Base-by-base conservation (phyloP, 257 asterid genomes). In the Solanum boliviense region DNA sequence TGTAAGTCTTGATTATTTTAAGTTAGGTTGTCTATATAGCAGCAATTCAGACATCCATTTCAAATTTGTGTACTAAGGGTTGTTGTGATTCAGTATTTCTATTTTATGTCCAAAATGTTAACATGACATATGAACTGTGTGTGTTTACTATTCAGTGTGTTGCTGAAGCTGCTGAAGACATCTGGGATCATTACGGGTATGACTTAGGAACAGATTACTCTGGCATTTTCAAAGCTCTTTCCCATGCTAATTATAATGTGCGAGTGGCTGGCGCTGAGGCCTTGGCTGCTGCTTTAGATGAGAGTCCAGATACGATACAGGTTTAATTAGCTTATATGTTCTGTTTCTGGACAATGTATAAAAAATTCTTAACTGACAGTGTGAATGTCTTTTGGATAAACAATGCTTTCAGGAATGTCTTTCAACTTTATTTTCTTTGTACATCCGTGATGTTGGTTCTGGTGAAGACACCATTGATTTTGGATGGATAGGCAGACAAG, bases 201-300 rank as follows among this genome's bases (percentile, higher is more conserved):
- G 96, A 97, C 84, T 95, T 97, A 88, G 98, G 99, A 82, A 90
- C 98, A 18, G 98, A 97, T 91, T 97, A 95, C 91, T 94, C 99
- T 88, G 98, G 93, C 84, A 96, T 97, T 65, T 93, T 95, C 87
- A 89, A 88, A 88, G 98, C 98, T 84, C 98, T 97, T 90, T 95
- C 99, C 75, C 97, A 95, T 91, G 92, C 91, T 89, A 94, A 95
- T 91, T 94, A 93, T 89, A 94, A 93, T 90, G 98, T 97, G 82
- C 92, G 99, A 88, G 96, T 94, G 67, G 98, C 99, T 90, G 98
- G 99, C 18, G 96, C 99, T 21, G 99, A 97, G 91, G 99, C 98
- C 86, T 95, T 97, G 89, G 98, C 98, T 68, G 98, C 99, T 60
- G 99, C 98, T 88, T 91, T 97, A 93, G 99, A 97, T 92, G 99